Evolutionary conservation across 257 asterid species (phyloP), one percentile per base, ranked within the genome.

Genomic region (Fraxinus excelsior): DNA sequence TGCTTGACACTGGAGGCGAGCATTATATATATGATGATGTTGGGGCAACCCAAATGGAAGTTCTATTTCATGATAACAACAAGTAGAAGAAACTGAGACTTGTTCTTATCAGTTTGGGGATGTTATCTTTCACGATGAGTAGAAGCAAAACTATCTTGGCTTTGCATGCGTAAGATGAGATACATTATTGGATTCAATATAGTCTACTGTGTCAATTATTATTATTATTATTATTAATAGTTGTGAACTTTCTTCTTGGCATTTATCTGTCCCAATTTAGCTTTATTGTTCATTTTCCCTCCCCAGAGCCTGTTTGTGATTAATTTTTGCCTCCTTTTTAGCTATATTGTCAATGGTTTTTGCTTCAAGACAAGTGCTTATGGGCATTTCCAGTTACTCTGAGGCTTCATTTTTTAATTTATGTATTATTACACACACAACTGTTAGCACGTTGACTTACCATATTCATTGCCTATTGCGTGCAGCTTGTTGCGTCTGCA

Each of bases 401-500:
- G 35, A 25, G 68, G 18, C 68, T 62, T 62, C 35, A 25, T 26
- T 62, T 62, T 42, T 42, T 42, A 23, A 62, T 25, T 23, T 26
- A 11, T 26, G n/a, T 62, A 11, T 18, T 26, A 26, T 35, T 23
- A 25, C 18, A 62, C 8, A 12, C 4, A n/a, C 68, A 62, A 62
- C 35, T 10, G 35, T 23, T 62, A 62, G 68, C 74, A 34, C 75
- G 67, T 58, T 71, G 72, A 76, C 79, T 81, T 77, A 85, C 78
- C 70, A 21, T 56, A 77, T 81, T 29, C 28, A 75, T 78, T 35
- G 68, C 76, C 78, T 79, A 42, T 42, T 12, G 40, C 75, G 74
- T 82, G 83, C 97, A 92, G 99, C 99, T 95, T 83, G 97, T 95
- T 75, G 87, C 97, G 16, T 95, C 99, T 84, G 94, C 93, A 76